A percentile compares a stretch with the other conserved stretches of the same genome.
Conservation (phyloP, 2,329 filamentous ascomycete genomes). For the Cephalotrichum gorgonifer region DNA sequence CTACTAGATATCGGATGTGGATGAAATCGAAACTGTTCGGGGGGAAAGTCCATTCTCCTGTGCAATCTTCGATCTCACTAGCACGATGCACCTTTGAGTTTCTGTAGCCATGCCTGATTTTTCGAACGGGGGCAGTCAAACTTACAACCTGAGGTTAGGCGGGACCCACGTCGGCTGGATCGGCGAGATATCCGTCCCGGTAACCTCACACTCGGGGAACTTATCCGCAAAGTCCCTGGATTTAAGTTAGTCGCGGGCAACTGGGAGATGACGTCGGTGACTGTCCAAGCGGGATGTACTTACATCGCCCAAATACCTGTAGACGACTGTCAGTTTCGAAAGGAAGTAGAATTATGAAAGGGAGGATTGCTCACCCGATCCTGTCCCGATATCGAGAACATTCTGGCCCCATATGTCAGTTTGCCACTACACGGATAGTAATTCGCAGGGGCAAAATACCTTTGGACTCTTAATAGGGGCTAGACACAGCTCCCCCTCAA, state of each 20-base stretch:
- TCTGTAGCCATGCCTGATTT: too few relatives aligned
- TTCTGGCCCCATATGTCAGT: too few relatives aligned
- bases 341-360: not conserved
- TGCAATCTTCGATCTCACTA: conserved; percentile 28
- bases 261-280: not conserved
- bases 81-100: not conserved
- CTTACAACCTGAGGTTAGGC: conserved; percentile 28
- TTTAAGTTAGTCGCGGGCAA: conserved; percentile 37
- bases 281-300: conserved; percentile 19
- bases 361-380: conserved; percentile 36
- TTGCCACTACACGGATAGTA: too few relatives aligned
- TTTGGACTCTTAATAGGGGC: conserved; percentile 12
- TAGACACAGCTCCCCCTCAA: conserved; percentile 13
- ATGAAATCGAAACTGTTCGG: conserved; percentile 44
- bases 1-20: conserved; percentile 46
- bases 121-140: conserved; percentile 43
- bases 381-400: conserved; percentile 40
- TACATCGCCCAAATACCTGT: conserved; percentile 33
- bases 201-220: conserved; percentile 30
- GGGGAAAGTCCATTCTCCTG: conserved; percentile 30
- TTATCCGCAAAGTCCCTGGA: conserved; percentile 37
- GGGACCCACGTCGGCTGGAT: conserved; percentile 44
- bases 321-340: not conserved
- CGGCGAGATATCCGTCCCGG: conserved; percentile 45
- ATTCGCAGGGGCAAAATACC: conserved; percentile 4